phyloP scores from a whole-genome alignment of 2,329 filamentous ascomycete species.

The Macroventuria anomochaeta region DNA sequence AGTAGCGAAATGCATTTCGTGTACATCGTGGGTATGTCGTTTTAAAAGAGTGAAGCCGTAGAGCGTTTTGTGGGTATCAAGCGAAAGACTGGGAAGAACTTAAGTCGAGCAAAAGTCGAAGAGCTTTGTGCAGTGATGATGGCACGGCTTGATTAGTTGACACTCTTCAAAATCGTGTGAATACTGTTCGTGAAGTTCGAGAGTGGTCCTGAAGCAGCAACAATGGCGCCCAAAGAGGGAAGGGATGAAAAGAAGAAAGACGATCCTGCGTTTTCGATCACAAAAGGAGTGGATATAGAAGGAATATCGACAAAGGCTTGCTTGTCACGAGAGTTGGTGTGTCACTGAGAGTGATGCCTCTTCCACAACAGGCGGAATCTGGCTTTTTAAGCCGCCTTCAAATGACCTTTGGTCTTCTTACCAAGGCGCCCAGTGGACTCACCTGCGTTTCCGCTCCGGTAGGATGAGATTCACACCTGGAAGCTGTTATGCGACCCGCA shows the following conservation, averaged over 20 bases:
- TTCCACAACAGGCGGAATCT: conserved; percentile 26
- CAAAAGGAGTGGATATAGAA: conserved; percentile 39
- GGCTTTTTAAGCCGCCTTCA: conserved; percentile 28
- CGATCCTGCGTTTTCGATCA: conserved; percentile 40
- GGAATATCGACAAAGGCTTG: conserved; percentile 42
- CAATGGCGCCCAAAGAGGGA: conserved; percentile 29
- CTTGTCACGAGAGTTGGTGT: conserved; percentile 38
- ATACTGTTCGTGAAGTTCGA: conserved; percentile 11
- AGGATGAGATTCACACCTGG: conserved; percentile 28
- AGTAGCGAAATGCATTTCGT: conserved; percentile 34
- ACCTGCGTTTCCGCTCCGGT: conserved; percentile 25
- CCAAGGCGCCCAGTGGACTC: conserved; percentile 20
- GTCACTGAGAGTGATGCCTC: conserved; percentile 33
- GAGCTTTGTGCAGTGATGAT: conserved; percentile 15
- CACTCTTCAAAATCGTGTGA: conserved; percentile 19
- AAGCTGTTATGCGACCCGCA: conserved; percentile 34
- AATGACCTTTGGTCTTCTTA: conserved; percentile 15
- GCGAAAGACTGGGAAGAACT: conserved; percentile 13
- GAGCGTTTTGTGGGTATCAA: conserved; percentile 16
- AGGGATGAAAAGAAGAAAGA: conserved; percentile 26
- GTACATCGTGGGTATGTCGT: conserved; percentile 30
- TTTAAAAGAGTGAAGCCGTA: conserved; percentile 17
- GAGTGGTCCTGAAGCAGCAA: conserved; percentile 21
- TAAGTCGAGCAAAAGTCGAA: conserved; percentile 18
- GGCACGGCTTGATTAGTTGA: conserved; percentile 20